Base-by-base conservation (phyloP, 495 filamentous ascomycete genomes). In the Usnea hakonensis region DNA sequence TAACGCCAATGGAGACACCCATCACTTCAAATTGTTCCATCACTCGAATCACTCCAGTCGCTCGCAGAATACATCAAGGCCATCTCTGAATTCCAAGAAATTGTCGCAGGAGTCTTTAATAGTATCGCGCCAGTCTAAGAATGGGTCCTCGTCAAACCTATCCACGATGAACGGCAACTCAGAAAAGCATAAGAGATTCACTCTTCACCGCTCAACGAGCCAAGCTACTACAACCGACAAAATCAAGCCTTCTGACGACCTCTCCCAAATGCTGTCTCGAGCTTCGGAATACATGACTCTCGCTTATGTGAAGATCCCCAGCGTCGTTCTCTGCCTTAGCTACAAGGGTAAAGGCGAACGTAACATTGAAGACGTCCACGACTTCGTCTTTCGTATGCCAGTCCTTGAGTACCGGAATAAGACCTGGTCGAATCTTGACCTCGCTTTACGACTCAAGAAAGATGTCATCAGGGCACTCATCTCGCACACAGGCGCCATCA, bases 211-310 rank as follows among this genome's bases (percentile, higher is more conserved):
- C 35, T 69, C 73, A 13, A 70, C 65, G 36, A 73, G 68, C 46
- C 78, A 77, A 65, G 76, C 80, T 13, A 76, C 69, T 16, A 85
- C 88, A 65, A 67, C 71, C 33, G 77, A 77, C 40, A 77, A 83
- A 46, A 79, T 79, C 63, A 78, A 76, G 44, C 79, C 83, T 8
- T 89, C 88, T 0, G 95, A 97, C 69, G 95, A 99, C 67, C 76
- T 99, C n/a, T 90, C 91, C 3, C 92, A 96, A 75, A 99, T 99
- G 94, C 92, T 99, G 71, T 85, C 87, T 55, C 85, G 94, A 36
- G 94, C 94, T 9, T 94, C 89, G 26, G 96, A 93, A 71, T 97
- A 94, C 76, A 97, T 97, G 90, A 97, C 92, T 0, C 83, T 99
- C 32, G 87, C 93, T 21, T 95, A 94, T 69, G 91, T 97, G 71